Evolutionary conservation across 2,329 filamentous ascomycete species (phyloP).

Genomic region (Hirsutella thompsonii): DNA sequence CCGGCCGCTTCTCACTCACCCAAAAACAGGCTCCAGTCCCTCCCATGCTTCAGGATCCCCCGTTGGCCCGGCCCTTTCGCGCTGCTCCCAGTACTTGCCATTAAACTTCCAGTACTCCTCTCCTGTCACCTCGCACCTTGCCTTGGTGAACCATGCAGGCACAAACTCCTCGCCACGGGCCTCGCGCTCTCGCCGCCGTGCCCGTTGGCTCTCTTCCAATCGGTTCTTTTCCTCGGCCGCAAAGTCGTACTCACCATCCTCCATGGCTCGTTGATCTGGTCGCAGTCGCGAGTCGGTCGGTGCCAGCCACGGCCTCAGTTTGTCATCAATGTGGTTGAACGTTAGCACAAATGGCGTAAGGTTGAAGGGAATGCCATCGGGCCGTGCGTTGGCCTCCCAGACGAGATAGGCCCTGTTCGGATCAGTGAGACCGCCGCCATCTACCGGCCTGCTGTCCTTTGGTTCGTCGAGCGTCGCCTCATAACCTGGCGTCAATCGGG

Average conservation of each 20-base stretch:
- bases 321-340: constrained; percentile 83
- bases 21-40: constrained; percentile 64
- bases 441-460: constrained; percentile 22
- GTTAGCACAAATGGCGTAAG: constrained; percentile 92
- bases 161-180: constrained; percentile 65
- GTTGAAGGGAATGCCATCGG: constrained; percentile 85
- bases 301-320: constrained; percentile 62
- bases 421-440: constrained; percentile 42
- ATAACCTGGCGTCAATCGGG: constrained; percentile 80
- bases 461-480: constrained; percentile 59
- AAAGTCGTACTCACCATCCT: constrained; percentile 92
- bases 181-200: constrained; percentile 61
- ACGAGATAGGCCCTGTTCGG: constrained; percentile 74
- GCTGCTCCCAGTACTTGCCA: constrained; percentile 73
- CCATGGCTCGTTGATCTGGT: constrained; percentile 95
- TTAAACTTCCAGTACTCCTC: constrained; percentile 86
- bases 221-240: constrained; percentile 90
- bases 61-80: constrained; percentile 49
- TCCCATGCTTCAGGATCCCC: constrained; percentile 51
- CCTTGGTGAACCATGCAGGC: constrained; percentile 75
- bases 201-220: constrained; percentile 82
- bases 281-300: constrained; percentile 89
- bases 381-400: constrained; percentile 78
- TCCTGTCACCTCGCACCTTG: constrained; percentile 63
- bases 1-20: neutral